Evolutionary conservation across 2,329 filamentous ascomycete genomes (phyloP).

Genomic region (Chrysoporthe deuterocubensis): DNA sequence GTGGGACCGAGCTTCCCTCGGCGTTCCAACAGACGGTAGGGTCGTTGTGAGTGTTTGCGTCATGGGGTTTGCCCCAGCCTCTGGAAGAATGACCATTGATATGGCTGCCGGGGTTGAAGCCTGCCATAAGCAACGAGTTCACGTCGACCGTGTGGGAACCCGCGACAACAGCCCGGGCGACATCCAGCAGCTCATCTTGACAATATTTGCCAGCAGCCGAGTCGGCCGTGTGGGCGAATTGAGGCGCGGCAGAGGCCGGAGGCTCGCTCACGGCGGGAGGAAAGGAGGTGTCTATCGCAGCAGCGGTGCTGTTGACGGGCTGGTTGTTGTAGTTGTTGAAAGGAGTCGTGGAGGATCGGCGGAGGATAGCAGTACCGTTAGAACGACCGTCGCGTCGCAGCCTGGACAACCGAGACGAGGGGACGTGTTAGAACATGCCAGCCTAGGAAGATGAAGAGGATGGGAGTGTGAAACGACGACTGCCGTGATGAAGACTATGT

Average conservation of each 20-base stretch:
- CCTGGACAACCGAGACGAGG: slow-evolving; percentile 45
- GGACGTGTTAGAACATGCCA: slow-evolving; percentile 21
- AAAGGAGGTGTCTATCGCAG: slow-evolving; percentile 30
- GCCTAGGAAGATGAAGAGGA: neutral
- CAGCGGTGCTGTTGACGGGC: slow-evolving; percentile 15
- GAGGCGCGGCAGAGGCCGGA: slow-evolving; percentile 12
- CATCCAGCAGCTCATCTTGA: slow-evolving; percentile 76
- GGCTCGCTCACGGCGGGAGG: slow-evolving; percentile 24
- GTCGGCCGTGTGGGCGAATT: slow-evolving; percentile 32
- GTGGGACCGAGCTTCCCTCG: slow-evolving; percentile 69
- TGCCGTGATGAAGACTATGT: neutral
- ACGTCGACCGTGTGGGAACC: slow-evolving; percentile 11
- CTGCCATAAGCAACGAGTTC: slow-evolving; percentile 51
- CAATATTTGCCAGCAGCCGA: slow-evolving; percentile 63
- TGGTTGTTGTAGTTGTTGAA: slow-evolving; percentile 41
- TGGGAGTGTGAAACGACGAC: neutral
- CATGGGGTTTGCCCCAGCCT: slow-evolving; percentile 78
- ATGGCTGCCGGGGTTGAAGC: slow-evolving; percentile 75
- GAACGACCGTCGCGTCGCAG: slow-evolving; percentile 61
- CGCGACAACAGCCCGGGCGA: slow-evolving; percentile 69
- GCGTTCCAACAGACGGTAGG: slow-evolving; percentile 93
- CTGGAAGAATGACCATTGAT: slow-evolving; percentile 65
- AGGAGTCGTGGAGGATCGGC: slow-evolving; percentile 64
- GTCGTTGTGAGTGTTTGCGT: slow-evolving; percentile 74
- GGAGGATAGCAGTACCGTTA: slow-evolving; percentile 68